Percentiles rank a stretch among this genome's conserved stretches.
Conservation (phyloP, 495 filamentous ascomycete genomes). For the Cercophora newfieldiana region DNA sequence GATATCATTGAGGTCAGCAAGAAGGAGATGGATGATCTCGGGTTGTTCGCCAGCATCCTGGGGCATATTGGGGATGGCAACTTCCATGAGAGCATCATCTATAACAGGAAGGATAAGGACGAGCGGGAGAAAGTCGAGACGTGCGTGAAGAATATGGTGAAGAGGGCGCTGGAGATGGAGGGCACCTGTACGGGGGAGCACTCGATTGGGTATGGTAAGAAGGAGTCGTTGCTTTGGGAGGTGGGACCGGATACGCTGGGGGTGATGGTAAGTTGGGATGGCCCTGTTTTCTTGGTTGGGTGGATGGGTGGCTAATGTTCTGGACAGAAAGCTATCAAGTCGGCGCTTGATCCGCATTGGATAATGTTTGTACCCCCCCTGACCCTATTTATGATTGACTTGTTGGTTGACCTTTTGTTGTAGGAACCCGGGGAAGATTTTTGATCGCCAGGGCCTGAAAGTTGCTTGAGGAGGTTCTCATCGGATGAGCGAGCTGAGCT, state of each 20-base stretch:
- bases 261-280: conserved; percentile 60
- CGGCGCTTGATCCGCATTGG: conserved; percentile 83
- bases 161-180: conserved; percentile 86
- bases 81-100: conserved; percentile 89
- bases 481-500: not conserved
- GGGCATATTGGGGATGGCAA: conserved; percentile 88
- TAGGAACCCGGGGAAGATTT: conserved; percentile 28
- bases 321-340: conserved; percentile 67
- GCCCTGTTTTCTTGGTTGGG: not conserved
- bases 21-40: conserved; percentile 81
- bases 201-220: conserved; percentile 86
- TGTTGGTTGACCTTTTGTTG: not conserved
- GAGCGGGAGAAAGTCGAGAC: conserved; percentile 73
- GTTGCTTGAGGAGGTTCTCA: not conserved
- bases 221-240: conserved; percentile 74
- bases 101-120: conserved; percentile 63
- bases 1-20: conserved; percentile 91
- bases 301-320: not conserved
- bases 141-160: conserved; percentile 86
- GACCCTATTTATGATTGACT: not conserved
- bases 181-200: conserved; percentile 93
- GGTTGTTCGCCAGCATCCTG: conserved; percentile 81
- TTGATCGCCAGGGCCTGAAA: conserved; percentile 17
- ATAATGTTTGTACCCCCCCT: conserved; percentile 40
- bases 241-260: conserved; percentile 78